Conservation (phyloP, 1,284 basidiomycete genomes). For the Prillingera fragicola region DNA sequence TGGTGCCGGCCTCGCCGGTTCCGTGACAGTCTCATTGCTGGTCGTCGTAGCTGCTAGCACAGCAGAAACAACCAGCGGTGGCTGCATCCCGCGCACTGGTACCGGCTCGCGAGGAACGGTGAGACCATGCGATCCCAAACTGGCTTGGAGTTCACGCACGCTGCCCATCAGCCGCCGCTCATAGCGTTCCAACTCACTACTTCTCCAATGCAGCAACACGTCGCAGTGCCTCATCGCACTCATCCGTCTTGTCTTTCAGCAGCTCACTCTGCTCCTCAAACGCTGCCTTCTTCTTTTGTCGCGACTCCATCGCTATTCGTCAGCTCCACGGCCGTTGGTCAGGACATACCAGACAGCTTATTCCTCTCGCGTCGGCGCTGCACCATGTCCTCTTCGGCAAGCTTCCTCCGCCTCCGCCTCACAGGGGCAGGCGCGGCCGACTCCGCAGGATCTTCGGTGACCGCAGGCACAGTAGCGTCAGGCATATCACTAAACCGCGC, state of each 20-base stretch:
- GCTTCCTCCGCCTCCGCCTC: not conserved
- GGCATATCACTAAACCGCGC: not conserved
- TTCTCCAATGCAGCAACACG: slow-evolving; percentile 4
- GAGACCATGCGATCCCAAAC: too few relatives aligned
- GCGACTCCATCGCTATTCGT: not conserved
- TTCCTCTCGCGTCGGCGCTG: not conserved
- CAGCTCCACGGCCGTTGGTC: too few relatives aligned
- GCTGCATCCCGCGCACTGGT: too few relatives aligned
- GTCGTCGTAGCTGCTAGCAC: not conserved
- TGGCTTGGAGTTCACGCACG: too few relatives aligned
- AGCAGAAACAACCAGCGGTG: not conserved
- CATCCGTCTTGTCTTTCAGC: not conserved
- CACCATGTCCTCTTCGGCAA: not conserved
- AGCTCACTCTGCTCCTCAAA: not conserved
- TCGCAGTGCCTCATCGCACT: not conserved
- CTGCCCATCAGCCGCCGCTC: too few relatives aligned
- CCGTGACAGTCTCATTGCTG: not conserved
- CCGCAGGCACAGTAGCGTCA: not conserved
- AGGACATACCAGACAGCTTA: not conserved
- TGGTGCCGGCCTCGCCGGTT: too few relatives aligned
- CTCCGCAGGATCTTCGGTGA: not conserved
- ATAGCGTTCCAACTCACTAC: slow-evolving; percentile 5
- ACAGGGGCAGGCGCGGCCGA: not conserved
- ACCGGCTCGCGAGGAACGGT: too few relatives aligned
- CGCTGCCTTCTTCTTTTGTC: slow-evolving; percentile 1